A percentile compares a stretch with the other conserved stretches of the same genome.
These are phyloP conservation scores for Aureobasidium vineae DNA, from an alignment of 2,329 filamentous ascomycete species.

Conservation along the genomic window DNA sequence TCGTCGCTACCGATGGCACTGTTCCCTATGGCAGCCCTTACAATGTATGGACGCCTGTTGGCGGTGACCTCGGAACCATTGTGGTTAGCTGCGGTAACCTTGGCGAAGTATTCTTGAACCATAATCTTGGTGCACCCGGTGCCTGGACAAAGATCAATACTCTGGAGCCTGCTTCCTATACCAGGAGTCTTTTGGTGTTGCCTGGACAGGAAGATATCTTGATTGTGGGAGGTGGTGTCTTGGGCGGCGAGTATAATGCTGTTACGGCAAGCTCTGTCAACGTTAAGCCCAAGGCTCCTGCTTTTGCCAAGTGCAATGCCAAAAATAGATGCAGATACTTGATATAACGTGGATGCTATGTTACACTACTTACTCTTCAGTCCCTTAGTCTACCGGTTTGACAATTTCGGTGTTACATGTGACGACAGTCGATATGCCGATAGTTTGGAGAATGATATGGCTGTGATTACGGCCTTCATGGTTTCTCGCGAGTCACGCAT, in stretches of 20 bases:
- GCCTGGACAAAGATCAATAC: slow-evolving; percentile 49
- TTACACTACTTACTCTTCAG: too few relatives aligned
- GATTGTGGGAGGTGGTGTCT: slow-evolving; percentile 44
- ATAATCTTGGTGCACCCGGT: slow-evolving; percentile 44
- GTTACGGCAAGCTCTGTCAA: slow-evolving; percentile 27
- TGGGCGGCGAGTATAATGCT: slow-evolving; percentile 35
- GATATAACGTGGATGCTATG: too few relatives aligned
- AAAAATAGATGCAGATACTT: neutral
- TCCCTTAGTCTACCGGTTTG: too few relatives aligned
- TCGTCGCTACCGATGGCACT: slow-evolving; percentile 49
- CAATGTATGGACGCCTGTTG: slow-evolving; percentile 52
- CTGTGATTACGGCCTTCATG: too few relatives aligned
- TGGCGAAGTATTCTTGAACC: slow-evolving; percentile 50
- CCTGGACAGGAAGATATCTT: slow-evolving; percentile 42
- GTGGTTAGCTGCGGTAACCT: slow-evolving; percentile 47
- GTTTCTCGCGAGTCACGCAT: too few relatives aligned
- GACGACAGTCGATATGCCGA: too few relatives aligned
- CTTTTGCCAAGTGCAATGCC: slow-evolving; percentile 4
- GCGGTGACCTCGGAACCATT: slow-evolving; percentile 50
- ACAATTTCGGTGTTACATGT: too few relatives aligned
- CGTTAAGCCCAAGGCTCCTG: slow-evolving; percentile 17
- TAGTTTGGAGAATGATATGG: too few relatives aligned
- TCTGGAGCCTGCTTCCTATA: slow-evolving; percentile 46
- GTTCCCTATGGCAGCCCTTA: slow-evolving; percentile 51
- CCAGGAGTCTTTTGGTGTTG: slow-evolving; percentile 48